phyloP scores from a whole-genome alignment of 139 green algal genomes.

The Zygnema cylindricum region DNA sequence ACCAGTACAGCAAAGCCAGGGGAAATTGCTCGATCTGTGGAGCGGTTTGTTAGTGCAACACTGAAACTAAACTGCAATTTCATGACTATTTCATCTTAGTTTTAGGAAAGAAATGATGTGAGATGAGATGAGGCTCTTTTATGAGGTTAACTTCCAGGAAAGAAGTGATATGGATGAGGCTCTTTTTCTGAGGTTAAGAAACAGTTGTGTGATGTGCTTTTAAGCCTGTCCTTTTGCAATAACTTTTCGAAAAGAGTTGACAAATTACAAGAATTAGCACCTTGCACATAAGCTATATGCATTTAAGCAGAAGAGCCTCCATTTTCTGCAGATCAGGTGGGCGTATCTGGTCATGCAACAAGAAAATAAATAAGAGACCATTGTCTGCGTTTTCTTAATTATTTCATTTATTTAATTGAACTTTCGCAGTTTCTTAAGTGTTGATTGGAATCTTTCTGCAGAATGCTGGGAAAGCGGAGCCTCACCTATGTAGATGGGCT shows the following conservation, averaged over 20 bases:
- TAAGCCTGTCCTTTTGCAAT: no score
- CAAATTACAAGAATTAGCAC: no score
- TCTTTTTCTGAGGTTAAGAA: background rate
- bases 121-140: background rate
- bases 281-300: no score
- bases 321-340: no score
- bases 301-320: no score
- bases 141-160: constrained; percentile 1
- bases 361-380: background rate
- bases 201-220: background rate
- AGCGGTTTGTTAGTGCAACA: constrained; percentile 4
- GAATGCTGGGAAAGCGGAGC: background rate
- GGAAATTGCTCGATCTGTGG: background rate
- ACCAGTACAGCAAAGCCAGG: constrained; percentile 19
- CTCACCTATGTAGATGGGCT: background rate
- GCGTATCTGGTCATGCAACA: no score
- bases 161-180: background rate
- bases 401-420: background rate
- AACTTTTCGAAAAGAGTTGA: no score
- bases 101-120: no score
- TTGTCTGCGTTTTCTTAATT: background rate
- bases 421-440: background rate
- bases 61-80: background rate
- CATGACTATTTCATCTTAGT: constrained; percentile 9
- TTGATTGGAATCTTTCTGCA: background rate